A percentile compares a stretch with the other conserved stretches of the same genome.
phyloP scores from a whole-genome alignment of 768 basidiomycete species.

The Auriculariales sp. region DNA sequence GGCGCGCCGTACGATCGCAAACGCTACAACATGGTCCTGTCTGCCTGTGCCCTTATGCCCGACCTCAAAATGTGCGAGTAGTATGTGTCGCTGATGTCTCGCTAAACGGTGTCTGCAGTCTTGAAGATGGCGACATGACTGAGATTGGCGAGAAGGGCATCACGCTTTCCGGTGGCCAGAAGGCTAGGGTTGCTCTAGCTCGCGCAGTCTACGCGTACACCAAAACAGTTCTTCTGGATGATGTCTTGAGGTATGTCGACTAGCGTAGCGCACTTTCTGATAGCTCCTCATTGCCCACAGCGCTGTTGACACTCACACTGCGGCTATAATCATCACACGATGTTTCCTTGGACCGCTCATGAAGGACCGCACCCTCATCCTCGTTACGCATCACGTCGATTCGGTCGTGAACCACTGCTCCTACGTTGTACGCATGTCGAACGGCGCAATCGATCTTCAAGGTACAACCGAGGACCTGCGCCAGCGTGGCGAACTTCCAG shows the following conservation, averaged over 20 bases:
- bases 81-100: neutral
- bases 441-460: neutral
- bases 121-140: constrained; percentile 71
- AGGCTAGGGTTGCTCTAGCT: constrained; percentile 41
- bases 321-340: constrained; percentile 49
- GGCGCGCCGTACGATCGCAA: constrained; percentile 34
- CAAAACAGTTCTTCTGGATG: constrained; percentile 21
- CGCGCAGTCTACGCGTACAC: constrained; percentile 67
- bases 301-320: constrained; percentile 68
- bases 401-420: neutral
- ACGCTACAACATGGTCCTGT: constrained; percentile 51
- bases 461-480: constrained; percentile 15
- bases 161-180: constrained; percentile 55
- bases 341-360: constrained; percentile 53
- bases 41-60: constrained; percentile 57
- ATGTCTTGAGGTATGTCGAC: neutral
- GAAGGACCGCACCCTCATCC: constrained; percentile 51
- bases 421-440: neutral
- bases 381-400: constrained; percentile 69
- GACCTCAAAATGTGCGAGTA: constrained; percentile 42
- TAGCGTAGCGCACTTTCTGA: neutral
- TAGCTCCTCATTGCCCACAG: neutral
- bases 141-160: constrained; percentile 22
- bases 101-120: constrained; percentile 5
- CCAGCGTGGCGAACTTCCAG: constrained; percentile 8